phyloP scores from a whole-genome alignment of 805 yeast genomes.

The Zygotorulaspora danielsina region DNA sequence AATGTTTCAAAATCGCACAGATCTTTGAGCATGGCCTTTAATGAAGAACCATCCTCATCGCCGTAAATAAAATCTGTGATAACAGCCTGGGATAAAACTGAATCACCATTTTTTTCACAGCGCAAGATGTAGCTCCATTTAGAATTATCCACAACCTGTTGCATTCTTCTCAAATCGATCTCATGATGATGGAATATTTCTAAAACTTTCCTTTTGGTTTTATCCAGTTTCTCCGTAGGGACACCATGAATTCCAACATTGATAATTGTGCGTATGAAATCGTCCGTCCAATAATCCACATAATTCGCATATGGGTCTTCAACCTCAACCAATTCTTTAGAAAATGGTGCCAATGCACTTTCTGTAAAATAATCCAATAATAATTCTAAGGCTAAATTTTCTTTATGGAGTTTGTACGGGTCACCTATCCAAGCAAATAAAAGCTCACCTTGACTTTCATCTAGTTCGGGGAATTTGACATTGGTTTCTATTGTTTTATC shows the following conservation, averaged over 20 bases:
- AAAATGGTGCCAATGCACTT: slow-evolving; percentile 70
- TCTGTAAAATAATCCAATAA: slow-evolving; percentile 71
- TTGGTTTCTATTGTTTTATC: slow-evolving; percentile 42
- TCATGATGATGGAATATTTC: slow-evolving; percentile 51
- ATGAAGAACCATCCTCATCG: slow-evolving; percentile 51
- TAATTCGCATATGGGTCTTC: slow-evolving; percentile 78
- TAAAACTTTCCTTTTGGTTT: slow-evolving; percentile 50
- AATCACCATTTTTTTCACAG: slow-evolving; percentile 57
- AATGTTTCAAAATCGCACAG: slow-evolving; percentile 54
- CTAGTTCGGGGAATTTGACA: slow-evolving; percentile 83
- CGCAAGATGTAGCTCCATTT: slow-evolving; percentile 56
- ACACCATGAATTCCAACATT: slow-evolving; percentile 61
- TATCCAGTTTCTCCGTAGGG: slow-evolving; percentile 58
- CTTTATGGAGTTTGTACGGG: slow-evolving; percentile 44
- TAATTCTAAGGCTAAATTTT: slow-evolving; percentile 65
- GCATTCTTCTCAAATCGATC: slow-evolving; percentile 62
- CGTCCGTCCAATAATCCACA: slow-evolving; percentile 67
- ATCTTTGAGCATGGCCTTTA: slow-evolving; percentile 51
- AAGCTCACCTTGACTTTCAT: slow-evolving; percentile 78
- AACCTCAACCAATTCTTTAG: slow-evolving; percentile 68
- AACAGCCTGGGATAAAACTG: slow-evolving; percentile 58
- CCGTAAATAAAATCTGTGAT: slow-evolving; percentile 82
- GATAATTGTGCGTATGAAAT: slow-evolving; percentile 59
- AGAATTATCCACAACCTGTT: slow-evolving; percentile 62
- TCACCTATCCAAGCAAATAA: slow-evolving; percentile 82